These are phyloP conservation scores for Orbilia ellipsospora DNA, from an alignment of 2,329 filamentous ascomycete genomes.

Conservation along the genomic window DNA sequence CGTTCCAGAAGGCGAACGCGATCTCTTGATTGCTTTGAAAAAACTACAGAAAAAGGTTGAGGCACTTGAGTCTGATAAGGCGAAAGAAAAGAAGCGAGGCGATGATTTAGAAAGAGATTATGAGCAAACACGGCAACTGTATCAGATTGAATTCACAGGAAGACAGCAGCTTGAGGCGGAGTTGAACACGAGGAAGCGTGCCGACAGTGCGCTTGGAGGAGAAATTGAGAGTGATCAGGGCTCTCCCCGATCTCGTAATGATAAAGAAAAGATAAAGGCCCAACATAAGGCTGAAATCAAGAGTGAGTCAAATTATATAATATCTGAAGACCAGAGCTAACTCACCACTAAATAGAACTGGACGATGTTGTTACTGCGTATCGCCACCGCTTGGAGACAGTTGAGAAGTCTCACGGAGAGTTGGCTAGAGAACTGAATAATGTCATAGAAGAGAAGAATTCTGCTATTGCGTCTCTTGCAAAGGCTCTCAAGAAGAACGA, in stretches of 20 bases:
- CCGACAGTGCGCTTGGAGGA: conserved; percentile 57
- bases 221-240: conserved; percentile 57
- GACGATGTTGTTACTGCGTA: conserved; percentile 56
- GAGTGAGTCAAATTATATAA: conserved; percentile 53
- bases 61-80: conserved; percentile 56
- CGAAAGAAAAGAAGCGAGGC: conserved; percentile 55
- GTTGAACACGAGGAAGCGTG: conserved; percentile 51
- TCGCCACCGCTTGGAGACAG: conserved; percentile 55
- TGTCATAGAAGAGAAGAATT: conserved; percentile 57
- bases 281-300: conserved; percentile 57
- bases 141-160: conserved; percentile 57
- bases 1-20: conserved; percentile 58
- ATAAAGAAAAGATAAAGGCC: conserved; percentile 56
- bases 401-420: conserved; percentile 52
- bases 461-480: conserved; percentile 56
- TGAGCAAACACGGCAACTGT: conserved; percentile 55
- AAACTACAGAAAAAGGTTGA: conserved; percentile 58
- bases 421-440: conserved; percentile 50
- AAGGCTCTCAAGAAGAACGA: conserved; percentile 38
- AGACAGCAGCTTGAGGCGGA: conserved; percentile 55
- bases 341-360: conserved; percentile 44
- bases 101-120: conserved; percentile 57
- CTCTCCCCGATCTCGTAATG: conserved; percentile 32
- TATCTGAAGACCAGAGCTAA: conserved; percentile 16
- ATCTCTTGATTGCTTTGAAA: conserved; percentile 57